Evolutionary conservation across 768 basidiomycete genomes (phyloP).

Genomic region (Lactarius trivialis): DNA sequence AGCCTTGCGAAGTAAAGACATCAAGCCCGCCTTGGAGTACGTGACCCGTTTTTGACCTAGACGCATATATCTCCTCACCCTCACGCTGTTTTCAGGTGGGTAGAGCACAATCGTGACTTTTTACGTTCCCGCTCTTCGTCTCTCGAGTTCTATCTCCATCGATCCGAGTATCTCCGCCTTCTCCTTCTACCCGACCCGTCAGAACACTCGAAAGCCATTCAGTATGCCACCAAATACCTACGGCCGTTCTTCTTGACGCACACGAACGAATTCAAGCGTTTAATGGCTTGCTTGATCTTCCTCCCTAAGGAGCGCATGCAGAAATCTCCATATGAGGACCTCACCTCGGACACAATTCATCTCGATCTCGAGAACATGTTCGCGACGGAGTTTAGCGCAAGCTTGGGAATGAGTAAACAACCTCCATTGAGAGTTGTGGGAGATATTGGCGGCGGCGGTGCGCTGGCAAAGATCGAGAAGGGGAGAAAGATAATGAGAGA

Average conservation of each 20-base stretch:
- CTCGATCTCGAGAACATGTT: constrained; percentile 78
- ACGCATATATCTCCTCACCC: constrained; percentile 1
- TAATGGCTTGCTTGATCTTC: constrained; percentile 64
- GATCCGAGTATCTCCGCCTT: constrained; percentile 81
- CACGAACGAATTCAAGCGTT: constrained; percentile 54
- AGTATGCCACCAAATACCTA: constrained; percentile 67
- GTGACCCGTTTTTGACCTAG: constrained; percentile 25
- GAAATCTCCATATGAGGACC: constrained; percentile 65
- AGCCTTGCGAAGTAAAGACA: constrained; percentile 57
- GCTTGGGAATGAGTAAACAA: constrained; percentile 82
- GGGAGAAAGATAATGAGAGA: constrained; percentile 91
- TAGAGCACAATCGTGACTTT: constrained; percentile 55
- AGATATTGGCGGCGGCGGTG: constrained; percentile 89
- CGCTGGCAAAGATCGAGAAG: constrained; percentile 88
- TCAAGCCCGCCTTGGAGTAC: constrained; percentile 73
- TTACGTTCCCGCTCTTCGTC: constrained; percentile 66
- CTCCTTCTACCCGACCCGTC: constrained; percentile 58
- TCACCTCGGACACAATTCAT: constrained; percentile 66
- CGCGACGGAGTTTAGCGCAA: constrained; percentile 83
- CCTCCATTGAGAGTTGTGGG: constrained; percentile 84
- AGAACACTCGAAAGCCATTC: constrained; percentile 52
- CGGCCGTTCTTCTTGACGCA: constrained; percentile 59
- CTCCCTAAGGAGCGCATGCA: constrained; percentile 63
- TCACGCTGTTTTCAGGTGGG: constrained; percentile 60
- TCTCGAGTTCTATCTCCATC: constrained; percentile 85